Percentiles rank a stretch among this genome's conserved stretches.
These are phyloP conservation scores for Lentithecium fluviatile DNA, from an alignment of 495 filamentous ascomycete species.

Conservation along the genomic window DNA sequence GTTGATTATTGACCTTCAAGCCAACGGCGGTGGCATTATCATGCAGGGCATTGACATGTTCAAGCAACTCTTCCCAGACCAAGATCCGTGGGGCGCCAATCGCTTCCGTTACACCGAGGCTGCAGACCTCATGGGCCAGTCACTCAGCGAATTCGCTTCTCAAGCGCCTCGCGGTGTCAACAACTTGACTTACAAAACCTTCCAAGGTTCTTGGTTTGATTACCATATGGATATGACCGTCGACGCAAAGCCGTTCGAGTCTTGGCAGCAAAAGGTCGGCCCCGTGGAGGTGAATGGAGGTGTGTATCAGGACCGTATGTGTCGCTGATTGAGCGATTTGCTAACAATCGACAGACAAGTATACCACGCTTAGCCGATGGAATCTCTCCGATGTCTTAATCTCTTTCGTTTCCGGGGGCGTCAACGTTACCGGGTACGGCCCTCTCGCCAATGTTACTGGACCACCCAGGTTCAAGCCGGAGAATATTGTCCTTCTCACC, in stretches of 20 bases:
- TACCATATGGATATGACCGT: conserved; percentile 27
- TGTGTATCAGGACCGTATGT: neutral
- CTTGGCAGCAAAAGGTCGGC: conserved; percentile 36
- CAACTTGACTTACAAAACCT: conserved; percentile 3
- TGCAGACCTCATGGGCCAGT: conserved; percentile 48
- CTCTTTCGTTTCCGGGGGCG: conserved; percentile 17
- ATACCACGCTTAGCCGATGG: conserved; percentile 30
- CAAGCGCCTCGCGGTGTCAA: conserved; percentile 9
- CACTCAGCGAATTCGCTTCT: conserved; percentile 40
- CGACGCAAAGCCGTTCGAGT: conserved; percentile 20
- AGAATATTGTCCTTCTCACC: conserved; percentile 41
- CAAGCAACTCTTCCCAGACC: conserved; percentile 45
- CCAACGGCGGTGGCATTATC: conserved; percentile 44
- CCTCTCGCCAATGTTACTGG: conserved; percentile 43
- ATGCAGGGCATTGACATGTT: conserved; percentile 47
- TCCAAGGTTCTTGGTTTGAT: conserved; percentile 27
- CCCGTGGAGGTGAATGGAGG: conserved; percentile 27
- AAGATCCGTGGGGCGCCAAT: conserved; percentile 47
- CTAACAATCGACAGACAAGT: conserved; percentile 28
- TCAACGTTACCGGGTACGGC: conserved; percentile 41
- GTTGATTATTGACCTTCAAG: conserved; percentile 41
- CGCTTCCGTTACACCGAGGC: conserved; percentile 49
- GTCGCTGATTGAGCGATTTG: neutral
- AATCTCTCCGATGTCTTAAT: conserved; percentile 30
- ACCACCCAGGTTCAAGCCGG: conserved; percentile 27